Conservation (phyloP, 192 early-diverging fungal species). For the Borealophlyctis nickersoniae region DNA sequence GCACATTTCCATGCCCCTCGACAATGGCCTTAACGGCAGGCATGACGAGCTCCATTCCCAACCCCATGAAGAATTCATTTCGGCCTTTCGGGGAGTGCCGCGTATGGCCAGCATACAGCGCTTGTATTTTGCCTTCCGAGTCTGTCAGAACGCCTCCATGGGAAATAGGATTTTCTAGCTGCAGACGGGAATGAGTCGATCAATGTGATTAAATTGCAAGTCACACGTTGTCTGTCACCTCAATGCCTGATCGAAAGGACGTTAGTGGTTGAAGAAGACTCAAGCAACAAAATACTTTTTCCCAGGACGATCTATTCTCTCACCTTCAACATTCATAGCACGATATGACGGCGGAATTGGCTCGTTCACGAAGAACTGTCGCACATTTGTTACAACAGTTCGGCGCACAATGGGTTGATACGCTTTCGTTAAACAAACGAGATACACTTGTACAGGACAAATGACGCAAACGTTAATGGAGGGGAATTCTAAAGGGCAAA, state of each 20-base stretch:
- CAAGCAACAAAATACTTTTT: not conserved
- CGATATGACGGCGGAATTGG: conserved; percentile 39
- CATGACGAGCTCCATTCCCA: conserved; percentile 23
- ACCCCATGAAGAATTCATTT: conserved; percentile 43
- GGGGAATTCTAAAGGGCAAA: not conserved
- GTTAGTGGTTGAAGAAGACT: not conserved
- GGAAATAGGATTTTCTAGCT: conserved; percentile 42
- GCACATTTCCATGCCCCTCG: not conserved
- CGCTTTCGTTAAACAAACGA: conserved; percentile 40
- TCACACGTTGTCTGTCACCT: too few species aligned
- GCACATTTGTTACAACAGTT: conserved; percentile 42
- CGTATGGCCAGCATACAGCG: conserved; percentile 32
- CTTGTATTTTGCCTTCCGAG: conserved; percentile 31
- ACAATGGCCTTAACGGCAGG: conserved; percentile 23
- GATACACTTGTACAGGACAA: conserved; percentile 20
- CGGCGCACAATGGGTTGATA: conserved; percentile 41
- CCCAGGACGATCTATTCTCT: not conserved
- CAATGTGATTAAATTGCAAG: not conserved
- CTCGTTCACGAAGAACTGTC: conserved; percentile 42
- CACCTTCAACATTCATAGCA: conserved; percentile 41
- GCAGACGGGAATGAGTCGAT: conserved; percentile 5
- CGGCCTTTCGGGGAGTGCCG: conserved; percentile 35
- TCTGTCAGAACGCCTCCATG: conserved; percentile 39
- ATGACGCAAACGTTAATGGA: not conserved
- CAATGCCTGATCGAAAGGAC: not conserved